Evolutionary conservation across 1,139 yeast species (phyloP).

Genomic region (Candida labiduridarum): DNA sequence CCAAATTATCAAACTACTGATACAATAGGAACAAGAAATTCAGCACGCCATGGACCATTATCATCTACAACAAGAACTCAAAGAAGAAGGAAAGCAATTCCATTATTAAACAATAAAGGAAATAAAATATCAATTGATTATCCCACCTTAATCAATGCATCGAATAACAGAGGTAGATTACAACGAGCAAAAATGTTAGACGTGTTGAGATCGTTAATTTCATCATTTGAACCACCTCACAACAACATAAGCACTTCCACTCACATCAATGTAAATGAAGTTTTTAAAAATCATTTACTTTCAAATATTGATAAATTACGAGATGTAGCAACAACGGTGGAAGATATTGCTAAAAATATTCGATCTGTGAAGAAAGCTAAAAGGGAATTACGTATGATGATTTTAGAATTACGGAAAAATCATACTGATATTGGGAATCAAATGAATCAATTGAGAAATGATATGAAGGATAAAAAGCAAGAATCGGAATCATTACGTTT

Average conservation of each 20-base stretch:
- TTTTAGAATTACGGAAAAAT: constrained; percentile 39
- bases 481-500: constrained; percentile 25
- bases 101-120: not conserved
- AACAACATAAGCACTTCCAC: constrained; percentile 15
- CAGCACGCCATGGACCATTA: not conserved
- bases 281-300: constrained; percentile 34
- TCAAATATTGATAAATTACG: constrained; percentile 33
- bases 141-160: constrained; percentile 9
- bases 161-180: not conserved
- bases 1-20: constrained; percentile 3
- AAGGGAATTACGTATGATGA: constrained; percentile 39
- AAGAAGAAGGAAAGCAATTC: not conserved
- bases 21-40: not conserved
- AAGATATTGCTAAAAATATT: constrained; percentile 41
- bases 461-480: constrained; percentile 27
- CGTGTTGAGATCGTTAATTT: constrained; percentile 37
- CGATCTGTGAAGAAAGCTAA: constrained; percentile 40
- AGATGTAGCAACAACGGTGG: constrained; percentile 45
- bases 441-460: constrained; percentile 38
- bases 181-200: constrained; percentile 24
- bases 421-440: constrained; percentile 44
- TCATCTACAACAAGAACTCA: not conserved
- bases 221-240: constrained; percentile 26
- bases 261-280: constrained; percentile 27
- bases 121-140: constrained; percentile 8